A percentile compares a stretch with the other conserved stretches of the same genome.
phyloP scores from a whole-genome alignment of 768 basidiomycete genomes.

The Tephrocybe sp. region DNA sequence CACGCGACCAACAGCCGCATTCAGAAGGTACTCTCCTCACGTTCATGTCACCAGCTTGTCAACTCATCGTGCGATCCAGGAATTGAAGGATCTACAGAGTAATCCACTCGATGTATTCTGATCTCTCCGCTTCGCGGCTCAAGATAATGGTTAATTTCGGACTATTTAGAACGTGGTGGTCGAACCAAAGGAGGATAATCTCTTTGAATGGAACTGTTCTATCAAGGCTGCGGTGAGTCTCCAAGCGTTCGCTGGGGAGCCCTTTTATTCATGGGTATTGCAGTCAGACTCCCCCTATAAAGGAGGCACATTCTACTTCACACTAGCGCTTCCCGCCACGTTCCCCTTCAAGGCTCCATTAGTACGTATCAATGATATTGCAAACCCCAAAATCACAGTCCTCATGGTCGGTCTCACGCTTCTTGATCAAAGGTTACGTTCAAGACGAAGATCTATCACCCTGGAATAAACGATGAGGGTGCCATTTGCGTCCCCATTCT shows the following conservation, averaged over 20 bases:
- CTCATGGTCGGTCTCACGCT: constrained; percentile 11
- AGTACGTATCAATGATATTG: constrained; percentile 36
- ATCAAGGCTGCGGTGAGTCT: constrained; percentile 71
- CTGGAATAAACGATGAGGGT: constrained; percentile 89
- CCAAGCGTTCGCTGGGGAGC: constrained; percentile 1
- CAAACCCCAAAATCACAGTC: background rate
- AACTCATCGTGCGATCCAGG: constrained; percentile 41
- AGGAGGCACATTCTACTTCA: constrained; percentile 78
- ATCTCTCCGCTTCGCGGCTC: constrained; percentile 12
- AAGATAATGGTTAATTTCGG: constrained; percentile 8
- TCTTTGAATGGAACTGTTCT: constrained; percentile 76
- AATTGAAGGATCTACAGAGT: constrained; percentile 59
- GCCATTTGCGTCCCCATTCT: constrained; percentile 82
- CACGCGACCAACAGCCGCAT: constrained; percentile 53
- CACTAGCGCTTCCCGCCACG: constrained; percentile 67
- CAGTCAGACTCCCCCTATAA: constrained; percentile 84
- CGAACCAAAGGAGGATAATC: constrained; percentile 66
- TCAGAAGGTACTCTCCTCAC: constrained; percentile 54
- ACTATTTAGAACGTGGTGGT: constrained; percentile 56
- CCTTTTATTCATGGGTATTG: constrained; percentile 10
- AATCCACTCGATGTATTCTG: constrained; percentile 62
- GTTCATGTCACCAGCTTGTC: background rate
- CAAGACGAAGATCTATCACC: constrained; percentile 86
- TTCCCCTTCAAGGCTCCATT: constrained; percentile 88
- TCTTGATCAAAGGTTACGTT: constrained; percentile 64